Percentiles rank a stretch among this genome's conserved stretches.
Conservation (phyloP, 345 rosid species). For the Euphorbia peplus region DNA sequence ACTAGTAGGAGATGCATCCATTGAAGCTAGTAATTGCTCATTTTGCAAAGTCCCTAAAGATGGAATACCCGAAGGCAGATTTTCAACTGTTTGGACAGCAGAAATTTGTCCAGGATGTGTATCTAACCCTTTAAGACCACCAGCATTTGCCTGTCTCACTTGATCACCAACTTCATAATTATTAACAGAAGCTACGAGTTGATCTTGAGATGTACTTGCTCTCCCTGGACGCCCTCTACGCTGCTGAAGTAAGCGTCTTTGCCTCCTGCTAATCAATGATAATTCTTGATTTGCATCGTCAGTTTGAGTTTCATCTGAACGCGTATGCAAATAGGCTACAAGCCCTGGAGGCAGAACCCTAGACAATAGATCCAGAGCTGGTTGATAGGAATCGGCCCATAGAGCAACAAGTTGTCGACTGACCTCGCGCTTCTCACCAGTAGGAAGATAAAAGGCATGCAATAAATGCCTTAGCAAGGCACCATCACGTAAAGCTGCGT, state of each 20-base stretch:
- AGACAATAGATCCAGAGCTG: constrained; percentile 79
- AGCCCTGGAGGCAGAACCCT: constrained; percentile 98
- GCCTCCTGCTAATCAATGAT: constrained; percentile 71
- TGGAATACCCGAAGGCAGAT: constrained; percentile 35
- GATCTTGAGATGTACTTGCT: constrained; percentile 63
- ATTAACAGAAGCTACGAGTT: constrained; percentile 41
- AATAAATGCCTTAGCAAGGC: constrained; percentile 94
- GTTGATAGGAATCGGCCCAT: constrained; percentile 99
- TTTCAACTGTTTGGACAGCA: constrained; percentile 45
- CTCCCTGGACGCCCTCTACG: constrained; percentile 67
- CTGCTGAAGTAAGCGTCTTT: constrained; percentile 81
- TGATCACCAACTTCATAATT: constrained; percentile 57
- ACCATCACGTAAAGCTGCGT: constrained; percentile 98
- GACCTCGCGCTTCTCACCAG: constrained; percentile 92
- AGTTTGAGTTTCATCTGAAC: constrained; percentile 53
- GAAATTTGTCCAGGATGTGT: constrained; percentile 45
- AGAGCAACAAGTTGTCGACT: constrained; percentile 99
- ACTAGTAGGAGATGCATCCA: constrained; percentile 35
- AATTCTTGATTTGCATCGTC: constrained; percentile 72
- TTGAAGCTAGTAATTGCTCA: constrained; percentile 47
- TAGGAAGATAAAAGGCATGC: constrained; percentile 81
- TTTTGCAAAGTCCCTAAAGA: constrained; percentile 46
- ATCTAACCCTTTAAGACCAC: constrained; percentile 45
- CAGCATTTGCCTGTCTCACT: constrained; percentile 40
- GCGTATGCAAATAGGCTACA: constrained; percentile 97